phyloP scores from a whole-genome alignment of 495 filamentous ascomycete genomes.

The Delitschia confertaspora region DNA sequence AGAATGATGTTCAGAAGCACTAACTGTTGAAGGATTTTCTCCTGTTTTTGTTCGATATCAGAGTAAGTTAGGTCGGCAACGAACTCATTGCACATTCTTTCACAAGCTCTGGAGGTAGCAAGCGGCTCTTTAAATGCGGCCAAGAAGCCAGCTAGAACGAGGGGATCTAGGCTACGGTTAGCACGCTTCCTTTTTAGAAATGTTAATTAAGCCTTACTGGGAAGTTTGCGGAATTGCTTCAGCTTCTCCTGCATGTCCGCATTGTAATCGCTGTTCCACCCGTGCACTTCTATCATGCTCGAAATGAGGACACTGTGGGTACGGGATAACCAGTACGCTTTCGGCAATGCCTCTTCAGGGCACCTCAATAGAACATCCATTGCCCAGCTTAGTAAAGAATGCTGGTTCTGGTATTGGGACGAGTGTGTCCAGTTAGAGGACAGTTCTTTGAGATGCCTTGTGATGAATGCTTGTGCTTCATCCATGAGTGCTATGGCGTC shows the following conservation, averaged over 20 bases:
- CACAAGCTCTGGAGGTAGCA: conserved; percentile 28
- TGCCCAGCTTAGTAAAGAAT: conserved; percentile 18
- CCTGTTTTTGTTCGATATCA: conserved; percentile 30
- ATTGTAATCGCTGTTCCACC: conserved; percentile 12
- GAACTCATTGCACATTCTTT: conserved; percentile 49
- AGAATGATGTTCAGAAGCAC: conserved; percentile 52
- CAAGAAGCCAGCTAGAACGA: conserved; percentile 45
- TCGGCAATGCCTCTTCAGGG: conserved; percentile 12
- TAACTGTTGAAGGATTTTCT: conserved; percentile 43
- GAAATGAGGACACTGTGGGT: conserved; percentile 25
- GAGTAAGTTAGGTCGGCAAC: conserved; percentile 51
- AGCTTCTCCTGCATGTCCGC: conserved; percentile 9
- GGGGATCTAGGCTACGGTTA: conserved; percentile 30
- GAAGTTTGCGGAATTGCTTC: conserved; percentile 11
- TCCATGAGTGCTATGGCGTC: conserved; percentile 55
- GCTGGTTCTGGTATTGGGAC: neutral
- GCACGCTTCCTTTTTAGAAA: neutral
- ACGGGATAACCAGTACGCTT: conserved; percentile 31
- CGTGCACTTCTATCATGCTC: conserved; percentile 28
- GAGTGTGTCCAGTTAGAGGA: conserved; percentile 4
- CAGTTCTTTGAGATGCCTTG: conserved; percentile 36
- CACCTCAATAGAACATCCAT: conserved; percentile 19
- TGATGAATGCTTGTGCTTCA: conserved; percentile 47
- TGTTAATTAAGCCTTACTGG: conserved; percentile 10
- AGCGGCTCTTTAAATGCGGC: conserved; percentile 44